phyloP scores from a whole-genome alignment of 2,329 filamentous ascomycete genomes.

The Chaetomium olivaceum region DNA sequence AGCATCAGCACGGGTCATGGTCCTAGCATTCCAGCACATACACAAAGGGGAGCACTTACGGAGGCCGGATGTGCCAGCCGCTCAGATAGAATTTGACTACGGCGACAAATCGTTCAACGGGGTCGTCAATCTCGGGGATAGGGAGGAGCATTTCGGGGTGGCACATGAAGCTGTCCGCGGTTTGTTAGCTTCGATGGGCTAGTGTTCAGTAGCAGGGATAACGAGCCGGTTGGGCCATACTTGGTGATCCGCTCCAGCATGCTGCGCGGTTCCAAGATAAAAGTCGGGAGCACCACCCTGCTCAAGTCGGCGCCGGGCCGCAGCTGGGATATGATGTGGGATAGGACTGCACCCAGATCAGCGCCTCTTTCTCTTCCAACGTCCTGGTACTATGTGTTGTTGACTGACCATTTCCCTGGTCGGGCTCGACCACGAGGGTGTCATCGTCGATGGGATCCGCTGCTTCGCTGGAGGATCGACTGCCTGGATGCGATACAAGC shows the following conservation, averaged over 20 bases:
- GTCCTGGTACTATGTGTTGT: background rate
- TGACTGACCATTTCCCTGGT: constrained; percentile 85
- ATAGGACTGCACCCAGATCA: constrained; percentile 65
- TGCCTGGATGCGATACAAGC: constrained; percentile 45
- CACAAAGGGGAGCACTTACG: constrained; percentile 58
- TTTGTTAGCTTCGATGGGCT: constrained; percentile 23
- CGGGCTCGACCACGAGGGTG: constrained; percentile 80
- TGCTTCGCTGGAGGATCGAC: constrained; percentile 60
- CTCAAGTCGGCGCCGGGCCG: constrained; percentile 93
- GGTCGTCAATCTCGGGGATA: constrained; percentile 85
- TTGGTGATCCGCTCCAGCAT: constrained; percentile 99
- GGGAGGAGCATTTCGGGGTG: constrained; percentile 93
- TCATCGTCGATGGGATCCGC: constrained; percentile 62
- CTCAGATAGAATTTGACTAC: constrained; percentile 98
- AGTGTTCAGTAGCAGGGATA: background rate
- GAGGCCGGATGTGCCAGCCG: constrained; percentile 97
- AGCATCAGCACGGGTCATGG: constrained; percentile 25
- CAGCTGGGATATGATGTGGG: constrained; percentile 95
- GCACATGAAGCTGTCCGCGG: constrained; percentile 82
- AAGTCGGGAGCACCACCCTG: constrained; percentile 91
- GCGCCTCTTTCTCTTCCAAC: constrained; percentile 14
- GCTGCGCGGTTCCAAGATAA: constrained; percentile 94
- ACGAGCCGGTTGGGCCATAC: constrained; percentile 53
- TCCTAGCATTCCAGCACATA: background rate
- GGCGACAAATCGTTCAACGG: constrained; percentile 83